phyloP scores from a whole-genome alignment of 2,329 filamentous ascomycete species.

The Raffaelea ambrosiae region DNA sequence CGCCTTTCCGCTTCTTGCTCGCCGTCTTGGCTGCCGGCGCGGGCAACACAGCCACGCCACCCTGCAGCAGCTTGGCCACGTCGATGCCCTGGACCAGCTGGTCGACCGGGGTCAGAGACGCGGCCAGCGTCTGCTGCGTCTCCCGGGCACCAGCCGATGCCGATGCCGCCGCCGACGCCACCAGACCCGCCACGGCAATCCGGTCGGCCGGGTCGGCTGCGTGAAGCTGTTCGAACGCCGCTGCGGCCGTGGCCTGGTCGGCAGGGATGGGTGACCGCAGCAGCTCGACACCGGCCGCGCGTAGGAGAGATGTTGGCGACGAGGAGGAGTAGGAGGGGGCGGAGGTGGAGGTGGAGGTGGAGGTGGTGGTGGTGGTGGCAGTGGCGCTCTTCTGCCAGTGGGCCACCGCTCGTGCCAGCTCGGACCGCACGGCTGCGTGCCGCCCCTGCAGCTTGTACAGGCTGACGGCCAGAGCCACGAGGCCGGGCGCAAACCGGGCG shows the following conservation, averaged over 20 bases:
- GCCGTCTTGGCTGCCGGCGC: constrained; percentile 30
- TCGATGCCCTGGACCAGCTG: constrained; percentile 54
- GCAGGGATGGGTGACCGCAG: constrained; percentile 63
- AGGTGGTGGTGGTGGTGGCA: background rate
- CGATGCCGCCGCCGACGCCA: constrained; percentile 54
- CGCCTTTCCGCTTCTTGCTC: constrained; percentile 40
- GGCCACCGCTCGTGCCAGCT: constrained; percentile 69
- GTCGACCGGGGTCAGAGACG: constrained; percentile 31
- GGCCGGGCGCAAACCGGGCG: constrained; percentile 72
- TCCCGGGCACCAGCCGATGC: constrained; percentile 38
- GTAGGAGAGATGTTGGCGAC: constrained; percentile 55
- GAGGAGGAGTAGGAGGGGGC: constrained; percentile 1
- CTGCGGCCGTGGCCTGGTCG: constrained; percentile 61
- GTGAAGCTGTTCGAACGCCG: constrained; percentile 70
- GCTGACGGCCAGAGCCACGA: constrained; percentile 71
- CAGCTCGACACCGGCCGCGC: constrained; percentile 74
- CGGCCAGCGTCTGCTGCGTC: constrained; percentile 2
- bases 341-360: too few species aligned
- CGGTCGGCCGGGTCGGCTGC: constrained; percentile 57
- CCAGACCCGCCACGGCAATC: constrained; percentile 69
- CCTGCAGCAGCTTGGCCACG: constrained; percentile 52
- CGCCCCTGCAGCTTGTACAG: constrained; percentile 72
- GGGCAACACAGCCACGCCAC: constrained; percentile 50
- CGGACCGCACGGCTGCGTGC: constrained; percentile 59
- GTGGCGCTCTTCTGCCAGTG: constrained; percentile 61